Percentiles rank a stretch among this genome's conserved stretches.
Evolutionary conservation across 352 stramenopile genomes (phyloP).

Genomic region (Phytophthora citricola): DNA sequence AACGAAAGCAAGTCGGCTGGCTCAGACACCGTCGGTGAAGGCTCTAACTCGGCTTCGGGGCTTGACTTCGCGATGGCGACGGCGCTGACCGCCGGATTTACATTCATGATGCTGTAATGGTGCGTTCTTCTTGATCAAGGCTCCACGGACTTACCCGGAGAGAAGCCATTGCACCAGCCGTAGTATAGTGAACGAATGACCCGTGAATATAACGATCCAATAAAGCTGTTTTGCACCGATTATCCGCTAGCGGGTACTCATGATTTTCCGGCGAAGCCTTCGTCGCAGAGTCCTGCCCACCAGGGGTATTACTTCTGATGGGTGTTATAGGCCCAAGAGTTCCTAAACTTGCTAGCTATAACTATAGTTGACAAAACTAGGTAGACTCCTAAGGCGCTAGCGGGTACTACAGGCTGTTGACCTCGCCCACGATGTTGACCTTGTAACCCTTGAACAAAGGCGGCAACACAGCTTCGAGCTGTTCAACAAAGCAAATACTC

Average conservation of each 20-base stretch:
- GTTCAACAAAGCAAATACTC: conserved; percentile 1
- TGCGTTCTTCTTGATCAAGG: conserved; percentile 8
- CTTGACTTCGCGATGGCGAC: conserved; percentile 18
- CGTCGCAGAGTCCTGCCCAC: too few relatives aligned
- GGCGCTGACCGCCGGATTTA: conserved; percentile 20
- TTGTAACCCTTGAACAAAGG: conserved; percentile 80
- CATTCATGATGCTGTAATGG: conserved; percentile 26
- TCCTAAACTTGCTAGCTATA: too few relatives aligned
- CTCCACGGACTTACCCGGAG: background rate
- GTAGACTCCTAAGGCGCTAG: too few relatives aligned
- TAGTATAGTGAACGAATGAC: conserved; percentile 24
- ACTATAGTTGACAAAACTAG: too few relatives aligned
- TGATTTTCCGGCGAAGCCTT: too few relatives aligned
- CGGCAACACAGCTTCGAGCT: conserved; percentile 69
- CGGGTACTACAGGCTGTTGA: conserved; percentile 68
- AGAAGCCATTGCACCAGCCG: conserved; percentile 7
- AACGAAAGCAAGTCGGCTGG: conserved; percentile 23
- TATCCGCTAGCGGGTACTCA: too few relatives aligned
- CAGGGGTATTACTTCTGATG: too few relatives aligned
- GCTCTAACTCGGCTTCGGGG: conserved; percentile 17
- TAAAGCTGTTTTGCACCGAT: conserved; percentile 24
- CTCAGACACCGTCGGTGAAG: conserved; percentile 20
- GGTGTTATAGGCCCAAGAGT: too few relatives aligned
- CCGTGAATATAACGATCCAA: conserved; percentile 22
- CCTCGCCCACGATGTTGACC: conserved; percentile 83